These are phyloP conservation scores for Exophiala xenobiotica DNA, from an alignment of 2,329 filamentous ascomycete genomes.

Conservation along the genomic window DNA sequence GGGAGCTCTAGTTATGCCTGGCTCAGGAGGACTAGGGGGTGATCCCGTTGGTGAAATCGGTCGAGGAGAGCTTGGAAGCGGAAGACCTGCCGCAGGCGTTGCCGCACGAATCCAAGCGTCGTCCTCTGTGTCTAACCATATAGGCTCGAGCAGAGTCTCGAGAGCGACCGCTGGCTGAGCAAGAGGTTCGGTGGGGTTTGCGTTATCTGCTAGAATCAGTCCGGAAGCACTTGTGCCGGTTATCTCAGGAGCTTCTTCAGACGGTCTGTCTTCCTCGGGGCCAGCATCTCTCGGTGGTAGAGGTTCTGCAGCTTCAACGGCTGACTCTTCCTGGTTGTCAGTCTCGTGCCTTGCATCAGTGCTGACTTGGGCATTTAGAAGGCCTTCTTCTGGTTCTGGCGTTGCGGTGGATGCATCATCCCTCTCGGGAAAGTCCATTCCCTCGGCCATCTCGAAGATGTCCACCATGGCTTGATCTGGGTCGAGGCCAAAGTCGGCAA, in stretches of 20 bases:
- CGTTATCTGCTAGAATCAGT: too few relatives aligned
- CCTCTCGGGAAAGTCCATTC: slow-evolving; percentile 9
- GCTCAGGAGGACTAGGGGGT: slow-evolving; percentile 15
- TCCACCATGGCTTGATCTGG: slow-evolving; percentile 17
- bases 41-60: too few relatives aligned
- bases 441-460: slow-evolving; percentile 18
- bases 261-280: too few relatives aligned
- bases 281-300: not conserved
- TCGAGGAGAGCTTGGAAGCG: slow-evolving; percentile 1
- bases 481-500: slow-evolving; percentile 20
- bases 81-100: not conserved
- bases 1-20: slow-evolving; percentile 21
- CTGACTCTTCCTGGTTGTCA: too few relatives aligned
- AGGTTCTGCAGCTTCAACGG: not conserved
- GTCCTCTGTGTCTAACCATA: not conserved
- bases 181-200: too few relatives aligned
- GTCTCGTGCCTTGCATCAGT: not conserved
- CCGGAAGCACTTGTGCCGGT: not conserved
- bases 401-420: slow-evolving; percentile 22
- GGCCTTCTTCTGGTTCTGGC: slow-evolving; percentile 21
- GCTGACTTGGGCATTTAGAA: not conserved
- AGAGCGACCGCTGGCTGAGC: not conserved
- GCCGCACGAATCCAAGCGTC: not conserved
- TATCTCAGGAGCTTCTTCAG: not conserved
- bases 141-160: slow-evolving; percentile 4